A percentile compares a stretch with the other conserved stretches of the same genome.
These are phyloP conservation scores for Citrus australasica DNA, from an alignment of 345 rosid genomes.

Conservation along the genomic window DNA sequence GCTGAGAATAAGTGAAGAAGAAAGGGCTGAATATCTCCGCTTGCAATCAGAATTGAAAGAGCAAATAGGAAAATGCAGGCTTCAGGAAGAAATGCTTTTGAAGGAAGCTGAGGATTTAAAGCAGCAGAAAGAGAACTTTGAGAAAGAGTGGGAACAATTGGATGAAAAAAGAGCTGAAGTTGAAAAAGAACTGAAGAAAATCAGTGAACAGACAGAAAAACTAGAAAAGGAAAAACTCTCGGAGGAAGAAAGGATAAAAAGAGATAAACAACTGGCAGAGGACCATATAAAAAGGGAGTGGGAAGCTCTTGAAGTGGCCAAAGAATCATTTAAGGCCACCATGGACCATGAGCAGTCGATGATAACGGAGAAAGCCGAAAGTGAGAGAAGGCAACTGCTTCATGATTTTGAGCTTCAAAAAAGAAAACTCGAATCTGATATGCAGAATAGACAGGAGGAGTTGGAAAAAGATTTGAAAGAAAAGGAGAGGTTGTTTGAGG, in stretches of 20 bases:
- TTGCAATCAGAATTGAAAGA: constrained; percentile 77
- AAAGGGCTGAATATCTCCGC: constrained; percentile 63
- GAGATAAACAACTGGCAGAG: constrained; percentile 50
- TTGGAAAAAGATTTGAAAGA: constrained; percentile 57
- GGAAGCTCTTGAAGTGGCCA: constrained; percentile 67
- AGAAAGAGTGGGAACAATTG: constrained; percentile 92
- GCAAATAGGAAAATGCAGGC: constrained; percentile 72
- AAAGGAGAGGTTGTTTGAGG: constrained; percentile 62
- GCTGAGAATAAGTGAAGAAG: constrained; percentile 72
- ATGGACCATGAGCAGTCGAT: constrained; percentile 72
- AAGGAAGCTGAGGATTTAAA: constrained; percentile 88
- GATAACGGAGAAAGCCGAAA: constrained; percentile 58
- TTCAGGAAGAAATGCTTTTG: constrained; percentile 65
- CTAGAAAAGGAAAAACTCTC: constrained; percentile 52
- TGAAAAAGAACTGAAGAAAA: constrained; percentile 48
- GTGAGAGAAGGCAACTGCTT: constrained; percentile 69
- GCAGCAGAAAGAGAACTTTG: constrained; percentile 79
- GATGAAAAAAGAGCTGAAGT: constrained; percentile 69
- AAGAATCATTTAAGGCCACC: constrained; percentile 58
- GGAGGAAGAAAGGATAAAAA: constrained; percentile 73
- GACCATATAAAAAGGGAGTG: constrained; percentile 56
- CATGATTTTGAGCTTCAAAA: constrained; percentile 67
- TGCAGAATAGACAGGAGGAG: constrained; percentile 59
- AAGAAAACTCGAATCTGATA: constrained; percentile 65
- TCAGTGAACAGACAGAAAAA: constrained; percentile 52